phyloP scores from a whole-genome alignment of 345 rosid genomes.

The Citrus unshiu region DNA sequence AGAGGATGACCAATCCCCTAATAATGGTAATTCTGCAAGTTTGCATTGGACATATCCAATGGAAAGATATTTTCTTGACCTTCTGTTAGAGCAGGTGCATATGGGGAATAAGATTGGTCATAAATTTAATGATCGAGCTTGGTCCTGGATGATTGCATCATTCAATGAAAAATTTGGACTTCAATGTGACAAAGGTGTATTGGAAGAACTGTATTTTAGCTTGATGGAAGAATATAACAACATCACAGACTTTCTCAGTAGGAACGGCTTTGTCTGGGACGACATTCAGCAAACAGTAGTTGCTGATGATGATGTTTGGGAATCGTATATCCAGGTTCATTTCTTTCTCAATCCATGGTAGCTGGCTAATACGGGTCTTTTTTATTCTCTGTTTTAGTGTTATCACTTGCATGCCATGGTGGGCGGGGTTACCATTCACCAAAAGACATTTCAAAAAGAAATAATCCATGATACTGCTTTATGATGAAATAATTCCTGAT shows the following conservation, averaged over 20 bases:
- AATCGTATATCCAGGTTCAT: slow-evolving; percentile 54
- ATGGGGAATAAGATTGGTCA: slow-evolving; percentile 45
- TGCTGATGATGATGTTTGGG: slow-evolving; percentile 58
- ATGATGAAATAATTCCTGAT: not conserved
- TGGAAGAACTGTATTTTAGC: slow-evolving; percentile 48
- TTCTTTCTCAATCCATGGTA: slow-evolving; percentile 9
- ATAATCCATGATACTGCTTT: not conserved
- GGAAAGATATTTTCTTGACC: slow-evolving; percentile 55
- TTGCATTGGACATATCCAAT: slow-evolving; percentile 37
- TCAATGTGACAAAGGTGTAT: slow-evolving; percentile 35
- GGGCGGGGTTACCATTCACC: not conserved
- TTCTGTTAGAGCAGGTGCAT: slow-evolving; percentile 50
- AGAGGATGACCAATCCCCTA: slow-evolving; percentile 26
- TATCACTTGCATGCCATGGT: not conserved
- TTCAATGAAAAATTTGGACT: slow-evolving; percentile 53
- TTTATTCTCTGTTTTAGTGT: not conserved
- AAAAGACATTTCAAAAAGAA: not conserved
- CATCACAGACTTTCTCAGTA: slow-evolving; percentile 45
- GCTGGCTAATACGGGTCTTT: not conserved
- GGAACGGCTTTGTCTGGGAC: slow-evolving; percentile 58
- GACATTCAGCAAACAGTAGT: slow-evolving; percentile 41
- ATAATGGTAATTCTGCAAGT: slow-evolving; percentile 14
- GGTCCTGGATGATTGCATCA: slow-evolving; percentile 47
- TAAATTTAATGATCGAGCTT: slow-evolving; percentile 53
- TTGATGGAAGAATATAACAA: slow-evolving; percentile 62